Evolutionary conservation across 2,329 filamentous ascomycete species (phyloP).

Genomic region (Stemphylium lycopersici): DNA sequence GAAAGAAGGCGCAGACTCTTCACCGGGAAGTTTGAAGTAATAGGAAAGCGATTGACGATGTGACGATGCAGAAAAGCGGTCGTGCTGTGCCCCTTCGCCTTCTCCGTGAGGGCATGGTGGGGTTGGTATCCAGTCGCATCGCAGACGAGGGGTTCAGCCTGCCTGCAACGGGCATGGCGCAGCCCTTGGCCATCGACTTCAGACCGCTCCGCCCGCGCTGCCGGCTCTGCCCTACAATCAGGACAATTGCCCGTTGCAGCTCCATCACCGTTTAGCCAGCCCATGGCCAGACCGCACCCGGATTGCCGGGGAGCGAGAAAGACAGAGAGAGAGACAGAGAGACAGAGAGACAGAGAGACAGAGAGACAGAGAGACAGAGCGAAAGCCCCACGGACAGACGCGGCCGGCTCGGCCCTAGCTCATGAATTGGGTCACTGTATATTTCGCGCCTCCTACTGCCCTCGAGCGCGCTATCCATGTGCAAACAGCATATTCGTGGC

Average conservation of each 20-base stretch:
- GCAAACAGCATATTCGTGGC: conserved; percentile 3
- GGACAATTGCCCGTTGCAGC: conserved; percentile 2
- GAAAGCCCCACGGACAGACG: too few relatives aligned
- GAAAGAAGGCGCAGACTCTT: conserved; percentile 22
- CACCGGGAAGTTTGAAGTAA: conserved; percentile 17
- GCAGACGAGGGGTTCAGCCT: conserved; percentile 15
- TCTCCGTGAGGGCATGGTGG: conserved; percentile 20
- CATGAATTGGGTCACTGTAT: neutral
- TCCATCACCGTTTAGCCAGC: conserved; percentile 1
- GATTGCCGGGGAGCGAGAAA: neutral
- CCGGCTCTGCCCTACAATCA: conserved; percentile 16
- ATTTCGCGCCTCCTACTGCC: conserved; percentile 7
- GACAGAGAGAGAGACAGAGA: neutral
- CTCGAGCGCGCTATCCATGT: conserved; percentile 3
- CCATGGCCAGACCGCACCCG: neutral
- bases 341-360: neutral
- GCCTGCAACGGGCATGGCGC: conserved; percentile 13
- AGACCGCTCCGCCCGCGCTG: conserved; percentile 25
- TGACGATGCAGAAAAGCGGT: conserved; percentile 26
- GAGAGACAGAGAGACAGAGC: neutral
- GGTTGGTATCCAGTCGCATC: conserved; percentile 19
- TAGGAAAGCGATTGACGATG: conserved; percentile 22
- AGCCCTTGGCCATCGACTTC: conserved; percentile 11
- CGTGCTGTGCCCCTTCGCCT: conserved; percentile 24
- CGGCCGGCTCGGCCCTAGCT: neutral